These are phyloP conservation scores for Fusarium sambucinum DNA, from an alignment of 2,329 filamentous ascomycete genomes.

Conservation along the genomic window DNA sequence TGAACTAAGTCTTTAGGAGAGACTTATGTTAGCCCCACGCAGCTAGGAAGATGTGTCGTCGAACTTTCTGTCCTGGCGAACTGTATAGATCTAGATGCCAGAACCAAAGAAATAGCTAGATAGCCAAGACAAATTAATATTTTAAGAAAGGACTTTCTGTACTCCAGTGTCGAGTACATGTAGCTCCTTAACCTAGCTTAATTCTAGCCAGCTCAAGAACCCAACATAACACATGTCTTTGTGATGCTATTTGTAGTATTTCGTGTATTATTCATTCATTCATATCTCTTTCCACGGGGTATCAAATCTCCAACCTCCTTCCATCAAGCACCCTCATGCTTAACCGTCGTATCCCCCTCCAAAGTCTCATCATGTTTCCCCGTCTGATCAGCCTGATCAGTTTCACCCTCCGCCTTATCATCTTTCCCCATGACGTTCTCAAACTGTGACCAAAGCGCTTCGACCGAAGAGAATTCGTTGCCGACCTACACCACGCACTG, in stretches of 20 bases:
- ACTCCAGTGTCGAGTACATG: too few relatives aligned
- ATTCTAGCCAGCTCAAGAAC: too few relatives aligned
- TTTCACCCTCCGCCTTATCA: slow-evolving; percentile 43
- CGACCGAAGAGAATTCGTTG: slow-evolving; percentile 97
- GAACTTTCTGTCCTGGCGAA: too few relatives aligned
- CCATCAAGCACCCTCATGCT: slow-evolving; percentile 33
- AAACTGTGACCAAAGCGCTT: slow-evolving; percentile 96
- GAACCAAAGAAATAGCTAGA: too few relatives aligned
- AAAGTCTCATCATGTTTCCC: slow-evolving; percentile 16
- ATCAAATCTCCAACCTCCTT: slow-evolving; percentile 22
- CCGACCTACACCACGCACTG: slow-evolving; percentile 71
- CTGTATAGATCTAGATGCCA: too few relatives aligned
- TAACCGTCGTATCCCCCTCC: slow-evolving; percentile 25
- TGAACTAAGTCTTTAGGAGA: too few relatives aligned
- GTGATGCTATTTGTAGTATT: not conserved
- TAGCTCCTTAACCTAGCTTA: too few relatives aligned
- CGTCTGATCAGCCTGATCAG: slow-evolving; percentile 40
- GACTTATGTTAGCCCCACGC: too few relatives aligned
- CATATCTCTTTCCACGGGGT: slow-evolving; percentile 26
- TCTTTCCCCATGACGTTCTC: slow-evolving; percentile 93
- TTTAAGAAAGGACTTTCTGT: too few relatives aligned
- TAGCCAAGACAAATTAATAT: too few relatives aligned
- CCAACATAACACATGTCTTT: too few relatives aligned
- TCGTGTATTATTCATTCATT: slow-evolving; percentile 16
- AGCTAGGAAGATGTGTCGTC: too few relatives aligned